Evolutionary conservation across 805 yeast genomes (phyloP).

Genomic region (Candida maltosa): DNA sequence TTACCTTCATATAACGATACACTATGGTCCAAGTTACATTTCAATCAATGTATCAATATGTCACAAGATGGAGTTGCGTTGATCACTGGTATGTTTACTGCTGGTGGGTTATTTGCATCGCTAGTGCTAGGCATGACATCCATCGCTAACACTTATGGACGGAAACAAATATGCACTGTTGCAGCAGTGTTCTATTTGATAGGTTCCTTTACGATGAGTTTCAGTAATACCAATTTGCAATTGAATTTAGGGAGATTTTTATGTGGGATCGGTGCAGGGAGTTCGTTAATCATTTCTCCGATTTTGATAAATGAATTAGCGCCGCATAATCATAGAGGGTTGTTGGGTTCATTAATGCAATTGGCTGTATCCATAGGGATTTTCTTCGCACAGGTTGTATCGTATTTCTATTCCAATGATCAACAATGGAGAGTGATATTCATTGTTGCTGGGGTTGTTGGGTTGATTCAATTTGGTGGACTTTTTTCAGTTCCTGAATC

Average conservation of each 20-base stretch:
- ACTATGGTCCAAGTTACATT: slow-evolving; percentile 21
- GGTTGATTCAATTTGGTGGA: slow-evolving; percentile 23
- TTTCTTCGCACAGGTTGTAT: slow-evolving; percentile 28
- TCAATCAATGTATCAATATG: slow-evolving; percentile 29
- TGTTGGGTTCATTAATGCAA: slow-evolving; percentile 37
- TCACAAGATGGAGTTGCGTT: slow-evolving; percentile 15
- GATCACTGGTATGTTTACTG: slow-evolving; percentile 31
- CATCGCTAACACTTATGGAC: slow-evolving; percentile 20
- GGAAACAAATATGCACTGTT: slow-evolving; percentile 18
- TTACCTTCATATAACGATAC: slow-evolving; percentile 19
- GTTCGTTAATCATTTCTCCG: slow-evolving; percentile 38
- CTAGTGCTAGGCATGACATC: slow-evolving; percentile 24
- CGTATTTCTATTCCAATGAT: slow-evolving; percentile 31
- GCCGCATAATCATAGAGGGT: slow-evolving; percentile 39
- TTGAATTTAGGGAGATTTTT: slow-evolving; percentile 31
- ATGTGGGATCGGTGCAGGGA: slow-evolving; percentile 38
- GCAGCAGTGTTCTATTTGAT: slow-evolving; percentile 19
- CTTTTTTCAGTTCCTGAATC: slow-evolving; percentile 36
- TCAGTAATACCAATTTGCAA: slow-evolving; percentile 15
- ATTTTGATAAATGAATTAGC: slow-evolving; percentile 38
- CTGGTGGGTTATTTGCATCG: slow-evolving; percentile 35
- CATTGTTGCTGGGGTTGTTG: slow-evolving; percentile 21
- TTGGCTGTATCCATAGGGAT: slow-evolving; percentile 38
- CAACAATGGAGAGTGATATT: slow-evolving; percentile 37
- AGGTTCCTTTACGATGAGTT: slow-evolving; percentile 27